A percentile compares a stretch with the other conserved stretches of the same genome.
Conservation (phyloP, 192 early-diverging fungal species). For the Backusella australiensis region DNA sequence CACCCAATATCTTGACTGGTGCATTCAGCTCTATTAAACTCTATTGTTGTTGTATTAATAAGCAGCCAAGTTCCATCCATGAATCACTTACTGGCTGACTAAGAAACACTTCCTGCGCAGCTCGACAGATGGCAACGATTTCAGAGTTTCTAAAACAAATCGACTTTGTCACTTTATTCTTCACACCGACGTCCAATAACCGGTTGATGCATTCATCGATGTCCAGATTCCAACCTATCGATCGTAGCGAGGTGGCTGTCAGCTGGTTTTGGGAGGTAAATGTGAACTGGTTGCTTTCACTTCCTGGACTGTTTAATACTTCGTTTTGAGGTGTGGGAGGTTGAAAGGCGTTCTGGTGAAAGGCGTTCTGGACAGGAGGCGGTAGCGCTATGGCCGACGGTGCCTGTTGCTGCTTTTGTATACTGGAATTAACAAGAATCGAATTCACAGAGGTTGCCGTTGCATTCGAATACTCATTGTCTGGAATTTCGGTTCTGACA, state of each 20-base stretch:
- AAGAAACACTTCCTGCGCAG: slow-evolving; percentile 85
- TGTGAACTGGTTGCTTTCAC: slow-evolving; percentile 25
- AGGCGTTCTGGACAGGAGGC: background rate
- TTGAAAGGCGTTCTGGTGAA: background rate
- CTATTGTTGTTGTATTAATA: slow-evolving; percentile 8
- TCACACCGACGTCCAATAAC: slow-evolving; percentile 19
- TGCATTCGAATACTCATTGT: slow-evolving; percentile 12
- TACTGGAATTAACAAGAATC: slow-evolving; percentile 12
- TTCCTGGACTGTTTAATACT: background rate
- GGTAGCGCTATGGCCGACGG: background rate
- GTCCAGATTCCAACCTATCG: slow-evolving; percentile 21
- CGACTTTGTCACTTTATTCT: slow-evolving; percentile 46
- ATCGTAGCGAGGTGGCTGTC: slow-evolving; percentile 25
- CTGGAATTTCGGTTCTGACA: slow-evolving; percentile 3
- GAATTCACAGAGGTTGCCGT: slow-evolving; percentile 17
- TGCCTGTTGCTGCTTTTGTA: background rate
- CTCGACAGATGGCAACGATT: slow-evolving; percentile 82
- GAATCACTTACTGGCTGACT: slow-evolving; percentile 62
- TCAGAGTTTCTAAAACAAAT: slow-evolving; percentile 89
- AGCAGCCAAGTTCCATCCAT: background rate
- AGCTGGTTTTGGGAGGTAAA: slow-evolving; percentile 33
- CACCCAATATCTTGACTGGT: slow-evolving; percentile 80
- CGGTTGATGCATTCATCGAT: slow-evolving; percentile 34
- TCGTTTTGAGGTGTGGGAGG: background rate
- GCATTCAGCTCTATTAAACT: slow-evolving; percentile 72